Conservation (phyloP, 768 basidiomycete genomes). For the Galerina sulciceps region DNA sequence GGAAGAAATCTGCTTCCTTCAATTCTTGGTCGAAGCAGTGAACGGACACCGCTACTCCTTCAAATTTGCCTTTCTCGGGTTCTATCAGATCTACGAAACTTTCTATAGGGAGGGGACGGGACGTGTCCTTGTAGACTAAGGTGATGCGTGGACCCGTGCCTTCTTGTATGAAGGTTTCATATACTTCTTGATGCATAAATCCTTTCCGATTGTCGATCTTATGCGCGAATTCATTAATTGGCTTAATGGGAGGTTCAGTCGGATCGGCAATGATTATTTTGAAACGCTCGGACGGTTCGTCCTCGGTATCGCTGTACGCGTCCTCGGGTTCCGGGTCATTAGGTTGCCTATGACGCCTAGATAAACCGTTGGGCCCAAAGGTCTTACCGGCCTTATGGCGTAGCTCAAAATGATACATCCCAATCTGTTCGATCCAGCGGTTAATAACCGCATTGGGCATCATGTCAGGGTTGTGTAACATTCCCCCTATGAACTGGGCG, state of each 20-base stretch:
- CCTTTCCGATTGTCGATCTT: too few species aligned
- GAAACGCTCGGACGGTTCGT: too few species aligned
- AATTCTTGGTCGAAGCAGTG: not conserved
- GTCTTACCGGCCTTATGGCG: conserved; percentile 30
- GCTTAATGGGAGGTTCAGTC: too few species aligned
- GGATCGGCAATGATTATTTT: too few species aligned
- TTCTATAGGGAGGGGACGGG: not conserved
- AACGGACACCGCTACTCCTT: not conserved
- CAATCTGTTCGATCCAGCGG: conserved; percentile 37
- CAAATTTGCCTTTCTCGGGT: not conserved
- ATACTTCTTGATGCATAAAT: too few species aligned
- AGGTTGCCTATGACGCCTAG: conserved; percentile 15
- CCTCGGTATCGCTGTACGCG: not conserved
- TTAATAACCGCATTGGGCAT: conserved; percentile 37
- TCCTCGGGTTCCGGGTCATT: conserved; percentile 11
- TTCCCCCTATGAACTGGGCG: conserved; percentile 36
- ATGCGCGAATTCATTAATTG: too few species aligned
- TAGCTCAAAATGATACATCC: conserved; percentile 35
- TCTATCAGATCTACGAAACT: not conserved
- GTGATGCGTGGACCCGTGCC: too few species aligned
- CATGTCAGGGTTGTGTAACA: conserved; percentile 36
- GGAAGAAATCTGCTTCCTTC: not conserved
- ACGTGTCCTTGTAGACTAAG: too few species aligned
- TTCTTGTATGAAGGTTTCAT: too few species aligned
- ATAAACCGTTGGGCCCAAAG: conserved; percentile 35